These are phyloP conservation scores for Clarireedia hainanense DNA, from an alignment of 2,329 filamentous ascomycete genomes.

Conservation along the genomic window DNA sequence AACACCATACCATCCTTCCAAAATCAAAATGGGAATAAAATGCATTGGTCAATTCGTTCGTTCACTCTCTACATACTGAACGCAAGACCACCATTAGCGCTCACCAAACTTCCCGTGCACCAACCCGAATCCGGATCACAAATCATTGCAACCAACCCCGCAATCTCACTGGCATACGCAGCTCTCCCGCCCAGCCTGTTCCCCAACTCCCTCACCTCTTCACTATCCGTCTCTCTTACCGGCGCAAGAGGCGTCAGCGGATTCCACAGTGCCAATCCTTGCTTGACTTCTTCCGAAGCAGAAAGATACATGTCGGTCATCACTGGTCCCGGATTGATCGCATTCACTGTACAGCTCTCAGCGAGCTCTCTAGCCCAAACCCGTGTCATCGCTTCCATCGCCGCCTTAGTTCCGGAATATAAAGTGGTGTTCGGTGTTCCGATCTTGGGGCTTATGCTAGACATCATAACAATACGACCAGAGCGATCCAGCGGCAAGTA, in stretches of 20 bases:
- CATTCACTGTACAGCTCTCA: constrained; percentile 1
- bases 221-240: constrained; percentile 3
- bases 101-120: constrained; percentile 1
- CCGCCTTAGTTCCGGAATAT: constrained; percentile 57
- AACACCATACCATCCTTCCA: too few relatives aligned
- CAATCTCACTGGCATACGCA: constrained; percentile 10
- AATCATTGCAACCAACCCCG: constrained; percentile 7
- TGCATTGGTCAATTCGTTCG: too few relatives aligned
- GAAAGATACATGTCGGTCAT: constrained; percentile 10
- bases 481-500: constrained; percentile 61
- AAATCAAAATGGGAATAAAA: too few relatives aligned
- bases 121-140: constrained; percentile 6
- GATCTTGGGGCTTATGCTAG: constrained; percentile 45
- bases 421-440: constrained; percentile 49
- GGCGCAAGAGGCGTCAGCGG: constrained; percentile 26
- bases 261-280: constrained; percentile 51
- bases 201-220: constrained; percentile 6
- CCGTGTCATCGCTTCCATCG: constrained; percentile 55
- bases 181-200: constrained; percentile 16
- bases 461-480: constrained; percentile 53
- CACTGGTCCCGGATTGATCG: constrained; percentile 6
- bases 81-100: constrained; percentile 1
- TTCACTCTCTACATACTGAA: background rate
- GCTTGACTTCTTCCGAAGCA: constrained; percentile 49
- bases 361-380: constrained; percentile 5